Conservation (phyloP, 345 rosid genomes). For the Camelina neglecta region DNA sequence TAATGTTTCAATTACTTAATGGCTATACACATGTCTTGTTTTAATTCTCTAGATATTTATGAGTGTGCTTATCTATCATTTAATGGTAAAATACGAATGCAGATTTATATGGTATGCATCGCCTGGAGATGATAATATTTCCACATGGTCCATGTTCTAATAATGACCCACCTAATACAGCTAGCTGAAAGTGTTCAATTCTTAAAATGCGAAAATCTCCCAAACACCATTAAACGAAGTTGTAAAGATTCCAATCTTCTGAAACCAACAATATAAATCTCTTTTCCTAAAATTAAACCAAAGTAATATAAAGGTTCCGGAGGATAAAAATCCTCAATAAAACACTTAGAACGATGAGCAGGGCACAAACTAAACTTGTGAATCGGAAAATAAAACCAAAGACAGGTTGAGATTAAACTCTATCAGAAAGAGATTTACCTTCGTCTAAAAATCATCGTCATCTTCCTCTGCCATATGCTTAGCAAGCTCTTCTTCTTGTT, state of each 20-base stretch:
- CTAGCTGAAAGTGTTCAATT: neutral
- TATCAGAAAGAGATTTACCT: neutral
- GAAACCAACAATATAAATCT: conserved; percentile 22
- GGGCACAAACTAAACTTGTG: conserved; percentile 14
- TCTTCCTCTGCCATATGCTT: conserved; percentile 93
- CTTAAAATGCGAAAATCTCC: conserved; percentile 11
- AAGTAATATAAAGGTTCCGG: conserved; percentile 4
- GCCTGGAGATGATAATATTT: conserved; percentile 14
- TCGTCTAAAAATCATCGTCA: conserved; percentile 69
- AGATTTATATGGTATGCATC: neutral
- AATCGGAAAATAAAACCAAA: neutral
- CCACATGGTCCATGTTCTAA: conserved; percentile 38
- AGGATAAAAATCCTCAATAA: conserved; percentile 6
- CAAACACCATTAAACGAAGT: conserved; percentile 20
- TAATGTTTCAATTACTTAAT: conserved; percentile 11
- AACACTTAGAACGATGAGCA: conserved; percentile 6
- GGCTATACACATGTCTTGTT: conserved; percentile 27
- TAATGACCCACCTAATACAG: conserved; percentile 12
- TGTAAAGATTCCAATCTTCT: conserved; percentile 33
- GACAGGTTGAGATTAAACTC: conserved; percentile 7
- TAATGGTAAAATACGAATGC: neutral
- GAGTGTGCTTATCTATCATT: neutral
- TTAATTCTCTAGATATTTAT: conserved; percentile 14
- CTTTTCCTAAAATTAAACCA: conserved; percentile 22
- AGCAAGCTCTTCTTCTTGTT: conserved; percentile 91